Evolutionary conservation across 352 stramenopile species (phyloP), one percentile per base, ranked within the genome.

Genomic region (Globisporangium mamillatum): DNA sequence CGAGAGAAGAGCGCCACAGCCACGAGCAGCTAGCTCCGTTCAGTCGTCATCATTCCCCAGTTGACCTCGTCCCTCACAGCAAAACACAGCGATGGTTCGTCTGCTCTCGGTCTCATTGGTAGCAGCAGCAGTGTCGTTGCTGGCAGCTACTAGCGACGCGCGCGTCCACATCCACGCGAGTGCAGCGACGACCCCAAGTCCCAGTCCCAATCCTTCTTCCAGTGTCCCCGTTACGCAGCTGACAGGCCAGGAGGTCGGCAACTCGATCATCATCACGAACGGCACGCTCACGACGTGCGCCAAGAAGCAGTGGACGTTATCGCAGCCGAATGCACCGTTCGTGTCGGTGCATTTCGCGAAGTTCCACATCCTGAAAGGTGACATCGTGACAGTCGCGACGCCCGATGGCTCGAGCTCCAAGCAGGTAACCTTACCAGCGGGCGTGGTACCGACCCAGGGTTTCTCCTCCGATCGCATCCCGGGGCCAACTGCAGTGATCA

Each of bases 341-440:
- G 36, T 87, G 50, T 77, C 71, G 0, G 59, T 87, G 20, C 79
- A 84, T 50, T 87, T 87, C 41, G 63, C 68, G 6, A 50, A 69
- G 0, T 82, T 87, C 46, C 22, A 72, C n/a, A 60, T 87, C 55
- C 38, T 73, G 4, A 32, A 70, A 4, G 75, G 77, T 10, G 76
- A 81, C 46, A 18, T 64, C 22, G 61, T 85, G 41, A 67, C 64
- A 25, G 46, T 85, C 16, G 66, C 63, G 29, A 70, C 72, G n/a
- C 53, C 64, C 0, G 64, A 73, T 22, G 71, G 70, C 41, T 32
- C 66, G 14, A 66, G 69, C 0, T 36, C 64, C 0, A 77, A 73
- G 46, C 69, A 70, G 16, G 72, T 71, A 48, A 60, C 22, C 4
- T 63, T 67, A 3, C 63, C 66, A 2, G 53, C 18, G 9, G 69